Base-by-base conservation (phyloP, 2,329 filamentous ascomycete species). In the Colletotrichum spinosum region DNA sequence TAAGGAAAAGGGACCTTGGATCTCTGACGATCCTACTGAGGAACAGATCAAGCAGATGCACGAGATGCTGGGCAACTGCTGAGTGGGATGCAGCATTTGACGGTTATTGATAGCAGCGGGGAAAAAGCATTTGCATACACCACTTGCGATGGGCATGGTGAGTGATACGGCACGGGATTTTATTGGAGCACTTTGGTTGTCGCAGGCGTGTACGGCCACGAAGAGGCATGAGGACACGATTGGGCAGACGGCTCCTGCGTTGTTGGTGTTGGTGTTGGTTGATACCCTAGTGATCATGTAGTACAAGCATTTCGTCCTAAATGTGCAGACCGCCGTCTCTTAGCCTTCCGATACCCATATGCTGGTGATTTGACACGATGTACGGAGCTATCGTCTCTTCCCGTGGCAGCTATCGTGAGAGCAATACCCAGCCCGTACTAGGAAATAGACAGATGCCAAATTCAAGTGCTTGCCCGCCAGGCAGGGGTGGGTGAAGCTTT, bases 1-100 rank as follows among this genome's bases (percentile, higher is more conserved):
- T 1, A 93, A 95, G 71, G 94, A 97, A 83, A 94, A 93, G 77
- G 95, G 94, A 1, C 86, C 89, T 8, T 97, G 93, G 92, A 79
- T 94, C 61, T 88, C 89, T 0, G 90, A 94, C 68, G 91, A 93
- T 74, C 86, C 90, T 4, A 88, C 84, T 2, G 82, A 86, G 60
- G 85, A 87, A 64, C 84, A 90, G 73, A 75, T 88, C 67, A 81
- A 86, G 75, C 81, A 85, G 74, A 86, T 91, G 84, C 84, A 88
- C 73, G 80, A 84, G 71, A 81, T 83, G 70, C 76, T 77, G 65
- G 73, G 77, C 55, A 73, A 60, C 54, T 67, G 51, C 41, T 46
- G 56, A n/a, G 70, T 55, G 73, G 67, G 65, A 55, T 15, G 37
- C 65, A 65, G 60, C 25, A 25, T 25, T 25, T 25, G 25, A 25